phyloP scores from a whole-genome alignment of 768 basidiomycete species.

The Tephrocybe sp. region DNA sequence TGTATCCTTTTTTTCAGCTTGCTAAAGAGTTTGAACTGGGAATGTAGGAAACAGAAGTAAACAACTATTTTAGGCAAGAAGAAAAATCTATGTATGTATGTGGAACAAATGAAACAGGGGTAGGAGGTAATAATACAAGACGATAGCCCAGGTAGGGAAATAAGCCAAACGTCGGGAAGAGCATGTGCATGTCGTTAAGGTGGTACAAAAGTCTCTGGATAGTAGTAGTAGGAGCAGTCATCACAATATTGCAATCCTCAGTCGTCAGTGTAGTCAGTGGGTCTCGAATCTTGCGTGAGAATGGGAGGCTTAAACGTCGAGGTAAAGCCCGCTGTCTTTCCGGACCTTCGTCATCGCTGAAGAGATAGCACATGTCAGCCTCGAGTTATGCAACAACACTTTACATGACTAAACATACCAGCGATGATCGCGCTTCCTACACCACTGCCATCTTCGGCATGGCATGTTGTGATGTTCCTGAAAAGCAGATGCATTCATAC shows the following conservation, averaged over 20 bases:
- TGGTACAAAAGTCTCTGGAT: conserved; percentile 5
- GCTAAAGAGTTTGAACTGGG: too few relatives aligned
- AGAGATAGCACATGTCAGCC: not conserved
- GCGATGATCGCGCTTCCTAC: conserved; percentile 98
- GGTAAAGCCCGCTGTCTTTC: conserved; percentile 63
- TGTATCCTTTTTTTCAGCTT: too few relatives aligned
- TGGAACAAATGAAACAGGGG: too few relatives aligned
- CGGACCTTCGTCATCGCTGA: conserved; percentile 89
- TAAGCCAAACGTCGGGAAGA: not conserved
- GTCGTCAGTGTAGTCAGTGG: not conserved
- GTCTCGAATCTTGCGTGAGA: not conserved
- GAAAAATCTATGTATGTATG: too few relatives aligned
- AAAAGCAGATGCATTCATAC: not conserved
- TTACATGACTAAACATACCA: conserved; percentile 26
- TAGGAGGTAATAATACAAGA: conserved; percentile 11
- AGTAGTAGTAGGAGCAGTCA: not conserved
- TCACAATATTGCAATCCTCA: not conserved
- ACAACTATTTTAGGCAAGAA: too few relatives aligned
- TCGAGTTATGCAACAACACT: not conserved
- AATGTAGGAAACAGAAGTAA: too few relatives aligned
- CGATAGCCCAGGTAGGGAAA: not conserved
- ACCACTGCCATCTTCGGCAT: conserved; percentile 90
- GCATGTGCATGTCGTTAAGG: conserved; percentile 2
- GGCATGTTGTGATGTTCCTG: conserved; percentile 74
- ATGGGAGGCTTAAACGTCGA: conserved; percentile 39